Percentiles rank a stretch among this genome's conserved stretches.
Conservation (phyloP, 352 stramenopile species). For the Phytophthora lateralis region DNA sequence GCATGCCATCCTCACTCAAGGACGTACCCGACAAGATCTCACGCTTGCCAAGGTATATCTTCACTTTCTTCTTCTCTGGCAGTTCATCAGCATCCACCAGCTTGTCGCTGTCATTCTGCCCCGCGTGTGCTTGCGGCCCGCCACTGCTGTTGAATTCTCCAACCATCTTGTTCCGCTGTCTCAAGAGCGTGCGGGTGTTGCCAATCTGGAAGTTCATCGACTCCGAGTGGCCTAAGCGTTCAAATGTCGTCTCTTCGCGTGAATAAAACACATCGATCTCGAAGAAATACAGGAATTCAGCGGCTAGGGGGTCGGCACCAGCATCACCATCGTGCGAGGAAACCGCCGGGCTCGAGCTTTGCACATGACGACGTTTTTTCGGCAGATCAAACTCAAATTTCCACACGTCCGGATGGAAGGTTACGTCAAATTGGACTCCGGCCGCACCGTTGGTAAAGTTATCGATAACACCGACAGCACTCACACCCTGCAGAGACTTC, state of each 20-base stretch:
- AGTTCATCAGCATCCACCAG: constrained; percentile 54
- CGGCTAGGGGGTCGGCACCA: constrained; percentile 43
- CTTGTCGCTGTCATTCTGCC: constrained; percentile 49
- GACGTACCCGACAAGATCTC: constrained; percentile 44
- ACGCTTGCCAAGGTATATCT: constrained; percentile 49
- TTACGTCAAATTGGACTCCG: constrained; percentile 78
- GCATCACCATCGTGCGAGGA: constrained; percentile 29
- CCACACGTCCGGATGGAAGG: constrained; percentile 88
- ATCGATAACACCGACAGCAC: constrained; percentile 67
- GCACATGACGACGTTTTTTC: constrained; percentile 82
- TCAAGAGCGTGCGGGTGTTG: constrained; percentile 84
- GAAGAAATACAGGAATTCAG: constrained; percentile 88
- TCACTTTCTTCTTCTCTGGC: constrained; percentile 86
- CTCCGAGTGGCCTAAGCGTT: constrained; percentile 66
- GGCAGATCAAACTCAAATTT: constrained; percentile 91
- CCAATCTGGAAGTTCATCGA: constrained; percentile 89
- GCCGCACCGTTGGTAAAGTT: constrained; percentile 44
- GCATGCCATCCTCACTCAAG: constrained; percentile 37
- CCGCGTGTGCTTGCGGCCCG: constrained; percentile 34
- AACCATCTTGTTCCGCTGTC: constrained; percentile 82
- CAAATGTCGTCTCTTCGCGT: constrained; percentile 57
- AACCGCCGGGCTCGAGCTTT: constrained; percentile 33
- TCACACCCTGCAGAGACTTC: constrained; percentile 71
- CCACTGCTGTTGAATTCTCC: constrained; percentile 40
- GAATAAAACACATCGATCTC: constrained; percentile 87